Evolutionary conservation across 768 basidiomycete genomes (phyloP), one percentile per base, ranked within the genome.

Genomic region (Lyophyllum atratum): DNA sequence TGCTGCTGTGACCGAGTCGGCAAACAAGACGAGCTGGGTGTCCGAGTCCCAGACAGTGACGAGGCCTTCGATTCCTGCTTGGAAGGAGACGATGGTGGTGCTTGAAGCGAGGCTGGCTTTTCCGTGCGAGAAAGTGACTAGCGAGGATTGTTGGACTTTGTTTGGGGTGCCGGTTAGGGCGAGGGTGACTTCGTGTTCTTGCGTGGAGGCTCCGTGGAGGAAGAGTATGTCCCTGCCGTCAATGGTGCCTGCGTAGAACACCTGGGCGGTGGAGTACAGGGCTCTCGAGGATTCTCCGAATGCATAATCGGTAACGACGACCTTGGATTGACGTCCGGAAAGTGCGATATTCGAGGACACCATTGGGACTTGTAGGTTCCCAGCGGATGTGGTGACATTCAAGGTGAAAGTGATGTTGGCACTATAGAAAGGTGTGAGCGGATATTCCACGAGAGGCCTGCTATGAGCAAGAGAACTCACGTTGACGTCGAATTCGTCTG

Each of bases 201-300:
- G 83, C 0, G 67, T 62, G 2, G 77, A 68, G 56, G 84, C 77
- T 2, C 88, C 88, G 58, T 85, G 80, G 10, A 89, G 71, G 70
- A 87, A 82, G 5, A 90, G 73, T 21, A 89, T 70, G 62, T 89
- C 86, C n/a, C 85, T 74, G 1, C 72, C 77, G 29, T 82, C 87
- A 29, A 89, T 85, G 24, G 62, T 70, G 3, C 86, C 83, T 0
- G 89, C 84, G 62, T 82, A 91, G 64, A 92, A 80, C 26, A 94
- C 76, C 55, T 83, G 80, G 0, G 90, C 88, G 1, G 91, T 92
- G 5, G 90, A 86, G 69, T 90, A 93, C 3, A 81, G 69, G 1
- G 89, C 65, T 55, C 73, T 76, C 9, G 85, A 85, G 14, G 73
- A 75, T 4, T 61, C 49, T 21, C 92, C 92, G 64, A 90, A 92